Evolutionary conservation across 2,329 filamentous ascomycete genomes (phyloP).

Genomic region (Nemania serpens): DNA sequence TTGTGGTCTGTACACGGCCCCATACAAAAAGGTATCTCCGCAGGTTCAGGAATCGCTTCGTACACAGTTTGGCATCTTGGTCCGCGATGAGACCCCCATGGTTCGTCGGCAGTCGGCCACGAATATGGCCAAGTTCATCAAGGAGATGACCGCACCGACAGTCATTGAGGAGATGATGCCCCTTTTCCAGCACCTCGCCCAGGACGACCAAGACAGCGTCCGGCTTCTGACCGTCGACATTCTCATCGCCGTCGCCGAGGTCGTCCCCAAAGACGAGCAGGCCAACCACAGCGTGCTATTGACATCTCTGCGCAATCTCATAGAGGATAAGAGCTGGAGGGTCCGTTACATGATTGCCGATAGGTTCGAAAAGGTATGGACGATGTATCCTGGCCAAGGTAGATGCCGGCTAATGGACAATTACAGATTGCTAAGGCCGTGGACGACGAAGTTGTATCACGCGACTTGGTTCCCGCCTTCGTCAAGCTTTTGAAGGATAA

Average conservation of each 20-base stretch:
- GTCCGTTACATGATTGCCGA: slow-evolving; percentile 99
- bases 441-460: slow-evolving; percentile 91
- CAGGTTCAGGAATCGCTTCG: slow-evolving; percentile 89
- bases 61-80: slow-evolving; percentile 88
- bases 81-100: slow-evolving; percentile 99
- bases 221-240: slow-evolving; percentile 95
- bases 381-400: slow-evolving; percentile 13
- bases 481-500: slow-evolving; percentile 98
- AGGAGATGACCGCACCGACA: slow-evolving; percentile 88
- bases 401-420: slow-evolving; percentile 1
- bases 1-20: slow-evolving; percentile 90
- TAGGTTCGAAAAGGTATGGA: slow-evolving; percentile 88
- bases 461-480: slow-evolving; percentile 94
- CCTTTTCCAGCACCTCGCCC: slow-evolving; percentile 93
- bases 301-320: slow-evolving; percentile 86
- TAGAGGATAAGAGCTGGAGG: slow-evolving; percentile 99
- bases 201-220: slow-evolving; percentile 97
- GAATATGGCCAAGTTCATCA: slow-evolving; percentile 96
- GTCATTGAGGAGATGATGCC: slow-evolving; percentile 99
- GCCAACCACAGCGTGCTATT: slow-evolving; percentile 92
- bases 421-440: slow-evolving; percentile 93
- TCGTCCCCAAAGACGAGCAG: slow-evolving; percentile 97
- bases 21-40: slow-evolving; percentile 88
- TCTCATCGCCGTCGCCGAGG: slow-evolving; percentile 93
- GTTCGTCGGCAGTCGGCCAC: slow-evolving; percentile 95